A percentile compares a stretch with the other conserved stretches of the same genome.
phyloP scores from a whole-genome alignment of 352 stramenopile species.

The Phytopythium aichiense region DNA sequence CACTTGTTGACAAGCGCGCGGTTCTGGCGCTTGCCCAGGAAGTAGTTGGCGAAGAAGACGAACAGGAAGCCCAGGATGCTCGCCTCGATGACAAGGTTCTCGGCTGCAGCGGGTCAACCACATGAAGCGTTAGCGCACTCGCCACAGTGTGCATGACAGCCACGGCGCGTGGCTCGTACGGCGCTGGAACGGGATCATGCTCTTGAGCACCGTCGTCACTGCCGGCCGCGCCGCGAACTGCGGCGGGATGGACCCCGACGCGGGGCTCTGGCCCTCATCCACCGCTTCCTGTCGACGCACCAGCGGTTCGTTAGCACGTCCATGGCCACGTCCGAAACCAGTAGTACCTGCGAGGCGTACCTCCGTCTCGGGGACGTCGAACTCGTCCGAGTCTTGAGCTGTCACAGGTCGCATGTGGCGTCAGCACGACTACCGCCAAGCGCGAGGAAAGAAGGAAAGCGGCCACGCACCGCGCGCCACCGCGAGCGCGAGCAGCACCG shows the following conservation, averaged over 20 bases:
- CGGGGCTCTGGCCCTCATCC: conserved; percentile 5
- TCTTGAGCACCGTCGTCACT: conserved; percentile 21
- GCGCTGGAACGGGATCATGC: conserved; percentile 34
- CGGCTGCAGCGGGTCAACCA: conserved; percentile 18
- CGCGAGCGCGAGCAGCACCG: conserved; percentile 23
- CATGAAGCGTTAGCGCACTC: background rate
- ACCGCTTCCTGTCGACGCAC: conserved; percentile 12
- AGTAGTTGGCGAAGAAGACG: conserved; percentile 57
- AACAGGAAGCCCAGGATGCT: conserved; percentile 37
- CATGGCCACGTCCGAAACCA: background rate
- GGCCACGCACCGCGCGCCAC: conserved; percentile 17
- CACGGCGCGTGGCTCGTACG: conserved; percentile 8
- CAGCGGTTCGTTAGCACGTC: background rate
- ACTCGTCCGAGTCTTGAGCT: conserved; percentile 47
- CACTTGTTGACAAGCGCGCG: conserved; percentile 60
- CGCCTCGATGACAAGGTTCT: conserved; percentile 46
- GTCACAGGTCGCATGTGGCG: background rate
- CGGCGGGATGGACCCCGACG: conserved; percentile 7
- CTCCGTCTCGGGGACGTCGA: conserved; percentile 31
- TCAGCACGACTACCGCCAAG: background rate
- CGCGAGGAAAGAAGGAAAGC: background rate
- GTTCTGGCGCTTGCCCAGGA: conserved; percentile 66
- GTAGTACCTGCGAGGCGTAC: background rate
- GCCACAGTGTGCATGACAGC: too few species aligned
- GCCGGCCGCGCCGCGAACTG: conserved; percentile 10